Evolutionary conservation across 169 alveolate genomes (phyloP), one percentile per base, ranked within the genome.

Genomic region (Eimeria brunetti): DNA sequence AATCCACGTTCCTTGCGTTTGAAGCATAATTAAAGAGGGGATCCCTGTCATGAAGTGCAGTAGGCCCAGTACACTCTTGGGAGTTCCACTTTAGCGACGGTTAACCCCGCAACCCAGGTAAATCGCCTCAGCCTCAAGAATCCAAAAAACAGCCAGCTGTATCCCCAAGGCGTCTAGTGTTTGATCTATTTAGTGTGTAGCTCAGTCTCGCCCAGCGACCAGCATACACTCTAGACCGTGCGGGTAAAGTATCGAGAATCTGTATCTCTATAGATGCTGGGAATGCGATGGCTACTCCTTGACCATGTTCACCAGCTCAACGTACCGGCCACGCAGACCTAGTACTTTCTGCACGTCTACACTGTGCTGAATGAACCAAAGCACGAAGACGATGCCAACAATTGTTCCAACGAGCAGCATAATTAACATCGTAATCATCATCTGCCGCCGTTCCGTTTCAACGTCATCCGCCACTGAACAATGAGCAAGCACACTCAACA

Each of bases 361-460:
- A 33, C 93, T 86, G 83, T 86, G 83, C 71, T 86, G 93, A 53
- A 86, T 86, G 81, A 86, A 86, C 93, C 93, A 86, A 36, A 86
- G 93, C 46, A 86, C 93, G 71, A 86, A 11, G 20, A 44, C 64
- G 49, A 86, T 64, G 64, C 93, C 93, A n/a, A 86, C 49, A 41
- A 86, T 18, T 62, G 83, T 86, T 53, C 93, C 93, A 46, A 27
- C 93, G n/a, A 86, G 44, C 83, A 86, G 53, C 67, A 64, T 86
- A 49, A 86, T 44, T 22, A 86, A 12, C 67, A 62, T 62, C 75
- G 93, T 86, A 64, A 86, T 86, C 69, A 64, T 6, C 80, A 38
- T 41, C 27, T 86, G 36, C 11, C 93, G 93, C 69, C 93, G 83
- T 46, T 86, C 83, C 22, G 83, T 44, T 64, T 86, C 93, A 60